Evolutionary conservation across 208 protist genomes (phyloP).

Genomic region (Trypanosoma brucei): DNA sequence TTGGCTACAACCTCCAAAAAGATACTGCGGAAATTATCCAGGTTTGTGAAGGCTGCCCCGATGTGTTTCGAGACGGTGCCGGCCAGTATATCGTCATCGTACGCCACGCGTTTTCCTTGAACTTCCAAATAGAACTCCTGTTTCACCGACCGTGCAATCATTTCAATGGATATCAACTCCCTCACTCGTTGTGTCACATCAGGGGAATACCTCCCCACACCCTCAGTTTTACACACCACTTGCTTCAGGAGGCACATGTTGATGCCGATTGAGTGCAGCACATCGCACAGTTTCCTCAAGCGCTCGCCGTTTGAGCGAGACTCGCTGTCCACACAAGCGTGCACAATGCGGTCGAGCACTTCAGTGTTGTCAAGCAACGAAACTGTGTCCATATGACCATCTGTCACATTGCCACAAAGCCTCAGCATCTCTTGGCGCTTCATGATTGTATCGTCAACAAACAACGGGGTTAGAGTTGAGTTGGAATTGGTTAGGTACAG

Average conservation of each 20-base stretch:
- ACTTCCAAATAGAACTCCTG: slow-evolving; percentile 83
- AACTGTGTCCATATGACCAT: slow-evolving; percentile 54
- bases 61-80: slow-evolving; percentile 52
- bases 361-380: slow-evolving; percentile 36
- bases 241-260: slow-evolving; percentile 82
- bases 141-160: slow-evolving; percentile 70
- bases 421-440: slow-evolving; percentile 78
- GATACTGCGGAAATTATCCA: slow-evolving; percentile 31
- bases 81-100: slow-evolving; percentile 50
- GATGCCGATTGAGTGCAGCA: slow-evolving; percentile 64
- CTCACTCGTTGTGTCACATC: slow-evolving; percentile 13
- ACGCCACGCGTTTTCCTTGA: slow-evolving; percentile 75
- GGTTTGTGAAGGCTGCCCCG: slow-evolving; percentile 37
- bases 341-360: slow-evolving; percentile 39
- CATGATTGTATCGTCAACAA: slow-evolving; percentile 67
- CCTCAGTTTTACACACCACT: slow-evolving; percentile 31
- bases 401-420: slow-evolving; percentile 37
- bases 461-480: slow-evolving; percentile 65
- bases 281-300: slow-evolving; percentile 21
- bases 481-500: slow-evolving; percentile 72
- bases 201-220: slow-evolving; percentile 9
- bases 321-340: slow-evolving; percentile 25
- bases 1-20: slow-evolving; percentile 55
- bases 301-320: slow-evolving; percentile 12
- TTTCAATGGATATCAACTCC: slow-evolving; percentile 50